These are phyloP conservation scores for Saturnispora serradocipensis DNA, from an alignment of 805 yeast species.

Conservation along the genomic window DNA sequence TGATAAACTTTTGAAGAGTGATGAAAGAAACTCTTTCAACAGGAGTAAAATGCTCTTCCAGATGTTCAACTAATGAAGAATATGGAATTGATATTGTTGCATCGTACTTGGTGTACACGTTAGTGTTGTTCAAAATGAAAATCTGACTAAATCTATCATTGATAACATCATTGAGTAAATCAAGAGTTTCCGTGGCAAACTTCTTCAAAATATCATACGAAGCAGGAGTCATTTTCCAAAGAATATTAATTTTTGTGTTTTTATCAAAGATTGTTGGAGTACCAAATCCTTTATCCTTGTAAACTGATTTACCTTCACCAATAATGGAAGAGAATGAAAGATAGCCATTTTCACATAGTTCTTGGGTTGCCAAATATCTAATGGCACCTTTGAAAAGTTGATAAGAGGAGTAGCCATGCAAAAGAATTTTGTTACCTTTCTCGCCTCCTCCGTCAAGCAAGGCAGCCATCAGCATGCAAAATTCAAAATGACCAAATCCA, in stretches of 20 bases:
- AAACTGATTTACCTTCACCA: conserved; percentile 37
- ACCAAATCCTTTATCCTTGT: conserved; percentile 47
- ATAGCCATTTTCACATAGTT: conserved; percentile 53
- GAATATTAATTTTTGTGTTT: conserved; percentile 62
- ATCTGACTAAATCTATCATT: conserved; percentile 76
- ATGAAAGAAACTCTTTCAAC: conserved; percentile 63
- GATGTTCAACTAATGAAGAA: conserved; percentile 30
- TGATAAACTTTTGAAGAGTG: conserved; percentile 57
- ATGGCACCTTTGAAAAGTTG: conserved; percentile 88
- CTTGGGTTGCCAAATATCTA: conserved; percentile 73
- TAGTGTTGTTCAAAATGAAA: conserved; percentile 52
- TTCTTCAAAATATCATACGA: conserved; percentile 54
- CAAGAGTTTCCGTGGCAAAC: conserved; percentile 61
- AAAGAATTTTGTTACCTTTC: conserved; percentile 63
- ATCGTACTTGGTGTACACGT: conserved; percentile 58
- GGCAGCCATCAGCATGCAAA: conserved; percentile 71
- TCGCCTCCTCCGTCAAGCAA: conserved; percentile 76
- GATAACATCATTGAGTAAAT: conserved; percentile 65
- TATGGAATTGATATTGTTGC: conserved; percentile 45
- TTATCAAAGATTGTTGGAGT: conserved; percentile 74
- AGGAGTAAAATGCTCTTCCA: conserved; percentile 46
- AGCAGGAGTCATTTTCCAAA: conserved; percentile 70
- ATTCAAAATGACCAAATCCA: conserved; percentile 92
- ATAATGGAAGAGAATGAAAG: conserved; percentile 53
- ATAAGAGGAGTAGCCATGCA: conserved; percentile 86